phyloP scores from a whole-genome alignment of 768 basidiomycete species.

The Panaeolus papilionaceus region DNA sequence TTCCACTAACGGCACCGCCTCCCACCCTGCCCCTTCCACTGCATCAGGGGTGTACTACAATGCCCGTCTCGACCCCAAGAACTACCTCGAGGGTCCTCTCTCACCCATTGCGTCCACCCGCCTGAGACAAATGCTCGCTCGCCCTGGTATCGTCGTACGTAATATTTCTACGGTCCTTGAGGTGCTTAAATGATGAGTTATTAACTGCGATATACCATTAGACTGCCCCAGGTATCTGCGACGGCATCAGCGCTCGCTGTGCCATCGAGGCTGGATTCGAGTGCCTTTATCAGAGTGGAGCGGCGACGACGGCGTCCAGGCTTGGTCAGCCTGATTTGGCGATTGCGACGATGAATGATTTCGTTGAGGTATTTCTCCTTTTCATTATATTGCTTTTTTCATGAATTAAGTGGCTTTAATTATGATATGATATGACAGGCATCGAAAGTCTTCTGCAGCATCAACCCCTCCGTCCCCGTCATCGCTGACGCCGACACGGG shows the following conservation, averaged over 20 bases:
- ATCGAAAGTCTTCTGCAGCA: constrained; percentile 72
- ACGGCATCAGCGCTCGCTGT: constrained; percentile 81
- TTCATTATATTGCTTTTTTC: too few species aligned
- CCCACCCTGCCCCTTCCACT: background rate
- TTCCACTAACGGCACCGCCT: too few species aligned
- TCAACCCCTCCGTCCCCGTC: constrained; percentile 69
- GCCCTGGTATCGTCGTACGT: constrained; percentile 78
- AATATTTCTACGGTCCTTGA: constrained; percentile 8
- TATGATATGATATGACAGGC: constrained; percentile 39
- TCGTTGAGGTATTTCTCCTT: constrained; percentile 45
- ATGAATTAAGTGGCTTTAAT: too few species aligned
- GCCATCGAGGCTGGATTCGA: constrained; percentile 84
- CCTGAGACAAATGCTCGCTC: constrained; percentile 70
- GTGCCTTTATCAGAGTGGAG: constrained; percentile 82
- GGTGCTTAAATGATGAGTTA: too few species aligned
- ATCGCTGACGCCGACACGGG: constrained; percentile 86
- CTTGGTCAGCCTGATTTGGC: constrained; percentile 82
- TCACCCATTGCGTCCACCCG: constrained; percentile 74
- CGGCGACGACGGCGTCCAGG: constrained; percentile 81
- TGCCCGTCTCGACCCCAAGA: constrained; percentile 69
- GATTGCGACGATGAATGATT: constrained; percentile 80
- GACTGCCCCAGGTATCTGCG: constrained; percentile 80
- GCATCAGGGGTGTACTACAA: constrained; percentile 56
- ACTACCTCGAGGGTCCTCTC: constrained; percentile 71
- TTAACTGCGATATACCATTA: constrained; percentile 27